Conservation (phyloP, 805 yeast species). For the Pichia kluyveri region DNA sequence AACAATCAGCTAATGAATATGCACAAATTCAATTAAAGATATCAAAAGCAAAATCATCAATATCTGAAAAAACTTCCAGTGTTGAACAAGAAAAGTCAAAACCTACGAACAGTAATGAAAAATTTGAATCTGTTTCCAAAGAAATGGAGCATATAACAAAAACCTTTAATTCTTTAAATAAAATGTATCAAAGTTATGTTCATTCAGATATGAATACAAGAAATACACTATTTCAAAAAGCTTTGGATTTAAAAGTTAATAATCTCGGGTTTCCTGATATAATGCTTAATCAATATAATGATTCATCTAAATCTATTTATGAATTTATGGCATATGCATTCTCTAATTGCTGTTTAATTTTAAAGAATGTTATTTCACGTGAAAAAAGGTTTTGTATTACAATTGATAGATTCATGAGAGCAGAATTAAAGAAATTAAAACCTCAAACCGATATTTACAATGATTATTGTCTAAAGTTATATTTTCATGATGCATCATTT, state of each 20-base stretch:
- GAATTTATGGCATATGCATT: not conserved
- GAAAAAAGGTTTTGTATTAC: not conserved
- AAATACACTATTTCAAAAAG: not conserved
- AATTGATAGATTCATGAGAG: not conserved
- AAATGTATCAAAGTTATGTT: not conserved
- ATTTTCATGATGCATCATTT: slow-evolving; percentile 2
- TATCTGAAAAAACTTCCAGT: too few species aligned
- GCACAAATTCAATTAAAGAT: too few species aligned
- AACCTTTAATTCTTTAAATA: not conserved
- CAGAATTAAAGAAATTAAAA: not conserved
- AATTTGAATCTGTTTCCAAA: not conserved
- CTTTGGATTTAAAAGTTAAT: not conserved
- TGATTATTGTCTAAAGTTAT: slow-evolving; percentile 1
- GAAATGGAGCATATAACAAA: not conserved
- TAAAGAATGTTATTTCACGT: not conserved
- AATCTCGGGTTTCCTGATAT: not conserved
- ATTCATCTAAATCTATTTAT: not conserved
- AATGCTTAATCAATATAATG: not conserved
- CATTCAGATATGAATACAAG: slow-evolving; percentile 1
- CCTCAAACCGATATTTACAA: not conserved
- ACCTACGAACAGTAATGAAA: not conserved
- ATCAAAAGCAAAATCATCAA: too few species aligned
- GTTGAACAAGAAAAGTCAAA: too few species aligned
- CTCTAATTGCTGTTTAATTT: not conserved
- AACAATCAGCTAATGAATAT: not conserved